These are phyloP conservation scores for Lipomyces sp. DNA, from an alignment of 805 yeast species.

Conservation along the genomic window DNA sequence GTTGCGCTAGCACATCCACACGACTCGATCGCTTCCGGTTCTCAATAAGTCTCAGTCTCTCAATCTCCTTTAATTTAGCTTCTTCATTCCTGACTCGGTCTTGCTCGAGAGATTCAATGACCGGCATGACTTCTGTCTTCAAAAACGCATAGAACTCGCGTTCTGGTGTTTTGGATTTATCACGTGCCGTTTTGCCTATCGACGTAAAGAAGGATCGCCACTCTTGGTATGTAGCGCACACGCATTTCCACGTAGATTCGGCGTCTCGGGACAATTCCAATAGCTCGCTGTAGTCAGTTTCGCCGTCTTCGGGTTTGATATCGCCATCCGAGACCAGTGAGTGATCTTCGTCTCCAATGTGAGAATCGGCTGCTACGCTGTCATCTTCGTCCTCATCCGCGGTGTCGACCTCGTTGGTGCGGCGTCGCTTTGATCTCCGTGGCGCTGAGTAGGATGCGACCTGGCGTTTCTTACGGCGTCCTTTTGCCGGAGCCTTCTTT, in stretches of 20 bases:
- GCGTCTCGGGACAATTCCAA: conserved; percentile 30
- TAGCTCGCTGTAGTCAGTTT: conserved; percentile 18
- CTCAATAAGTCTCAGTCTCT: conserved; percentile 40
- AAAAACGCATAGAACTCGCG: conserved; percentile 36
- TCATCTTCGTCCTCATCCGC: conserved; percentile 31
- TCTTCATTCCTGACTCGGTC: conserved; percentile 39
- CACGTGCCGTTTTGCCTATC: conserved; percentile 34
- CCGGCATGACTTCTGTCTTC: conserved; percentile 41
- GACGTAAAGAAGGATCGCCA: conserved; percentile 40
- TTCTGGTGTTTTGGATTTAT: conserved; percentile 32
- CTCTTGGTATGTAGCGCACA: conserved; percentile 42
- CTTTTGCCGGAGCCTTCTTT: conserved; percentile 16
- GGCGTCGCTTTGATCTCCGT: conserved; percentile 29
- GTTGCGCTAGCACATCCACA: conserved; percentile 40
- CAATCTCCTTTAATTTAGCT: conserved; percentile 40
- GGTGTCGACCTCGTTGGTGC: conserved; percentile 27
- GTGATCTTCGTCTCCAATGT: conserved; percentile 3
- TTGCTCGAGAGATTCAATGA: conserved; percentile 42
- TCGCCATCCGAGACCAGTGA: conserved; percentile 13
- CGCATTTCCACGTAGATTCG: conserved; percentile 43
- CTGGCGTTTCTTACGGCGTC: conserved; percentile 21
- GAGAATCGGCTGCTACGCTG: background rate
- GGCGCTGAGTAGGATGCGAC: conserved; percentile 25
- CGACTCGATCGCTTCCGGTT: conserved; percentile 46
- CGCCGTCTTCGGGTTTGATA: background rate